Base-by-base conservation (phyloP, 2,329 filamentous ascomycete species). In the Fusarium napiforme region DNA sequence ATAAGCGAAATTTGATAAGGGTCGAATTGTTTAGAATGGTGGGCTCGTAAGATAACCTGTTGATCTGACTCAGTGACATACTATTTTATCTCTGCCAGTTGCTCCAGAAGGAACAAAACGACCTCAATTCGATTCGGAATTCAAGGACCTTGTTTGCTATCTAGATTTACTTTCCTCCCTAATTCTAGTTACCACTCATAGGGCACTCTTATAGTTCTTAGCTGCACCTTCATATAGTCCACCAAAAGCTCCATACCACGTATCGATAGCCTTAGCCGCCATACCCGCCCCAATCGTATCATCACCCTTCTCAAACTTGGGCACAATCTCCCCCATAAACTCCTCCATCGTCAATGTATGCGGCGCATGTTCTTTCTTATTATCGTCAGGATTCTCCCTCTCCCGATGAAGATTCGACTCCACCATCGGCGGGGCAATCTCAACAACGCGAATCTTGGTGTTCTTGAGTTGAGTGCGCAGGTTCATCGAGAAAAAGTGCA, bases 401-500 rank as follows among this genome's bases (percentile, higher is more conserved):
- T 91, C 88, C 0, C 88, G 82, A 77, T 90, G 87, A 42, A 90
- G 73, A 71, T 89, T 85, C 8, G 87, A 89, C 2, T 80, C 84
- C 0, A 90, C 88, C 32, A 81, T 85, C 7, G 88, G 88, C 52
- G 88, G 88, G 49, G 83, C 87, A 72, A 90, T 86, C 78, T 90
- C 87, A 1, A 90, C 81, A 0, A 90, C 85, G 16, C 80, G 82
- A 37, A 90, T 79, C 3, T 81, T 82, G 1, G 68, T 79, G 18
- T 80, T 77, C 49, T 79, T 75, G 1, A 90, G 78, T 75, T 90
- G 88, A 3, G 84, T 84, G 9, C 88, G 82, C 30, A 91, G 73
- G 49, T 87, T 88, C 83, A 90, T 85, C 32, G 80, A 85, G 83
- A 85, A 90, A 77, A 86, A 89, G 74, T 90, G 87, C 43, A 89